Conservation (phyloP, 371 early-diverging fungal genomes). For the Mycotypha africana region DNA sequence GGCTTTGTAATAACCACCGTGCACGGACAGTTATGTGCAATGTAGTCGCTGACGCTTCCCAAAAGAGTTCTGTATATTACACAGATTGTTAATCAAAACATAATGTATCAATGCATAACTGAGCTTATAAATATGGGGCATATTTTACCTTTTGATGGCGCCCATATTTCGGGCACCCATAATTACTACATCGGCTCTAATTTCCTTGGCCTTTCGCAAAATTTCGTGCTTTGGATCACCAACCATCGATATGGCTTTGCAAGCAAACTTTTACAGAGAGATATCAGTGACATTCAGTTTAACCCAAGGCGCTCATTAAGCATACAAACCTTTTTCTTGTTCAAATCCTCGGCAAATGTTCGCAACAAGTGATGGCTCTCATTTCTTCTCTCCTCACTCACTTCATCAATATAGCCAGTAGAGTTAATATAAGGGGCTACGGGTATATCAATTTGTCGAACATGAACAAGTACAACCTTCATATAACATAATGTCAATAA, state of each 20-base stretch:
- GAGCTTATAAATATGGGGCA: too few relatives aligned
- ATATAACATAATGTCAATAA: neutral
- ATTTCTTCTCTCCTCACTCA: conserved; percentile 30
- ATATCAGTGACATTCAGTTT: too few relatives aligned
- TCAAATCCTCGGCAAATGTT: conserved; percentile 23
- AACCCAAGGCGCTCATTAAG: too few relatives aligned
- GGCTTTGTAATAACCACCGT: conserved; percentile 42
- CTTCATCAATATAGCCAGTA: conserved; percentile 29
- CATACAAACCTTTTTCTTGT: conserved; percentile 28
- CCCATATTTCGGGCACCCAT: conserved; percentile 59
- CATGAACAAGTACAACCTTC: conserved; percentile 32
- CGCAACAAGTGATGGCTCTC: conserved; percentile 37
- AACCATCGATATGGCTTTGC: conserved; percentile 55
- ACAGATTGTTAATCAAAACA: too few relatives aligned
- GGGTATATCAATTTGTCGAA: conserved; percentile 31
- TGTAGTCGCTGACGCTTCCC: conserved; percentile 54
- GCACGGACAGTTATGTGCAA: conserved; percentile 45
- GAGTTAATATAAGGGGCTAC: conserved; percentile 36
- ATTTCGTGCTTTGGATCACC: conserved; percentile 55
- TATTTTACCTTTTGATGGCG: conserved; percentile 35
- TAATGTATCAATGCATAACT: too few relatives aligned
- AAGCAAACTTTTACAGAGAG: conserved; percentile 40
- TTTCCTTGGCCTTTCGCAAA: conserved; percentile 44
- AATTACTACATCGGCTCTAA: conserved; percentile 50
- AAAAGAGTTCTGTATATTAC: conserved; percentile 43